Evolutionary conservation across 768 basidiomycete genomes (phyloP).

Genomic region (Pleurotus sapidus): DNA sequence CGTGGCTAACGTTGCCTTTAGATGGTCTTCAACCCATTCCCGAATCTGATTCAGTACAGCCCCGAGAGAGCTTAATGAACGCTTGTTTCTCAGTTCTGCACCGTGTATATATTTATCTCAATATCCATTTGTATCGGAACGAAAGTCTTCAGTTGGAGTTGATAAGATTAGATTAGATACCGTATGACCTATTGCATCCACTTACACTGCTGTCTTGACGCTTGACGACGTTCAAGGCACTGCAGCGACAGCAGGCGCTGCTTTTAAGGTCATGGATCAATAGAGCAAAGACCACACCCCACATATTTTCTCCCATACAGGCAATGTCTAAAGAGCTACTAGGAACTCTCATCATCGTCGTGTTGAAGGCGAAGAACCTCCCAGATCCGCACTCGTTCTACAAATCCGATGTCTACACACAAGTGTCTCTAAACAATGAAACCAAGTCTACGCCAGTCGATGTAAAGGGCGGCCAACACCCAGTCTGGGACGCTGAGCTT

Average conservation of each 20-base stretch:
- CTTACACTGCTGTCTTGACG: no score
- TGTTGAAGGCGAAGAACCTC: constrained; percentile 83
- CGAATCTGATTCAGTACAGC: constrained; percentile 52
- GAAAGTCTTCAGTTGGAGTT: no score
- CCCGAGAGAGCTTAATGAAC: constrained; percentile 11
- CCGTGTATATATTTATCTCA: no score
- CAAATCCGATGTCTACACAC: constrained; percentile 88
- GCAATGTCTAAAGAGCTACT: constrained; percentile 44
- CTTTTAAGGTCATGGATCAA: neutral
- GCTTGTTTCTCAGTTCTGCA: no score
- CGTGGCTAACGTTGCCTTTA: constrained; percentile 16
- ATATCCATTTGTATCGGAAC: no score
- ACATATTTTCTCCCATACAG: neutral
- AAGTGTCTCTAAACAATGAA: constrained; percentile 54
- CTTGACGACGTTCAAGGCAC: neutral
- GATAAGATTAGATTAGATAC: no score
- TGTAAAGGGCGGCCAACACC: constrained; percentile 72
- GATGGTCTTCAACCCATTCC: constrained; percentile 51
- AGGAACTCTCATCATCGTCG: constrained; percentile 82
- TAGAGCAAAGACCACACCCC: neutral
- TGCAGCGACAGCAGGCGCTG: neutral
- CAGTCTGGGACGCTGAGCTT: constrained; percentile 89
- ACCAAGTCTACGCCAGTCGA: constrained; percentile 11
- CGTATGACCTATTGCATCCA: no score
- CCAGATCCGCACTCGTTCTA: constrained; percentile 81